These are phyloP conservation scores for Sporobolus alterniflorus DNA, from an alignment of 202 grass and related monocot species.

Conservation along the genomic window DNA sequence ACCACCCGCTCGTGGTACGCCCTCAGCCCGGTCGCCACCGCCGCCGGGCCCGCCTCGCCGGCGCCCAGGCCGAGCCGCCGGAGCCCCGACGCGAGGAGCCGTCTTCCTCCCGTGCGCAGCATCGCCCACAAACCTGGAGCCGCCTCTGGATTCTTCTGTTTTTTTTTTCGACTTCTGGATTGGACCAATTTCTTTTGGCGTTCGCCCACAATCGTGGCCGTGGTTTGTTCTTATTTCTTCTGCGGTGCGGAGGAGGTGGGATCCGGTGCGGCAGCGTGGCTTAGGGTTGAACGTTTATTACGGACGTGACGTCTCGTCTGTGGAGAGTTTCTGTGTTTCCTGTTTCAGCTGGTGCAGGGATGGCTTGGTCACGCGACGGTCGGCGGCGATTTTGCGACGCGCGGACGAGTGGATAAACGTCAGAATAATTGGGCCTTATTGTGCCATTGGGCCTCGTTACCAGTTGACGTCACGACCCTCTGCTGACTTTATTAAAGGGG, in stretches of 20 bases:
- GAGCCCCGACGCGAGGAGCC: conserved; percentile 41
- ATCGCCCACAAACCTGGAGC: conserved; percentile 45
- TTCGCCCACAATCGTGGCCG: conserved; percentile 19
- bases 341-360: not conserved
- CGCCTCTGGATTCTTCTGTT: conserved; percentile 31
- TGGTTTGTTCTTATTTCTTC: conserved; percentile 14
- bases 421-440: not conserved
- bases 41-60: conserved; percentile 5
- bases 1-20: conserved; percentile 97
- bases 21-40: conserved; percentile 25
- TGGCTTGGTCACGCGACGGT: not conserved
- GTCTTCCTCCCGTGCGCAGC: conserved; percentile 62
- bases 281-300: not conserved
- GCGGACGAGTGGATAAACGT: not conserved
- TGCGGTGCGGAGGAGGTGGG: conserved; percentile 23
- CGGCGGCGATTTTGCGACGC: not conserved
- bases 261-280: conserved; percentile 23
- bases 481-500: not conserved
- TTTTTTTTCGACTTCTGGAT: not conserved
- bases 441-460: not conserved
- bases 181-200: not conserved
- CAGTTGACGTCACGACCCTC: conserved; percentile 16
- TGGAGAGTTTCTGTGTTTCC: not conserved
- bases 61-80: conserved; percentile 29
- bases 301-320: not conserved